These are phyloP conservation scores for Discostella stelligeroides DNA, from an alignment of 108 stramenopile species.

Conservation along the genomic window DNA sequence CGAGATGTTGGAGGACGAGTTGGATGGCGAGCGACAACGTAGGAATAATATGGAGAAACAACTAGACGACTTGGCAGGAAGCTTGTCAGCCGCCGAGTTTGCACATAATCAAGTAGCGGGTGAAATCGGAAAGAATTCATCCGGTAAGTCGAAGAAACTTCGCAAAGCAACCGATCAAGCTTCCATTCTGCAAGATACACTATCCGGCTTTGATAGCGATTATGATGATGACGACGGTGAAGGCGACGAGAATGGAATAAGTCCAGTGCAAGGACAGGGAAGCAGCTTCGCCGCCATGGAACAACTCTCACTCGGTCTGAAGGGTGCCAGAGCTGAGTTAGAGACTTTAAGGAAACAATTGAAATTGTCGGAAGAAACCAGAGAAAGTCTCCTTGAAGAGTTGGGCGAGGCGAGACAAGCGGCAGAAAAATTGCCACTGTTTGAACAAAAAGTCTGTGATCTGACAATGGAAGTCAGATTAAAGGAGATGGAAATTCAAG, in stretches of 20 bases:
- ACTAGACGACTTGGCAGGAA: constrained; percentile 65
- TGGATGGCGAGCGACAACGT: constrained; percentile 63
- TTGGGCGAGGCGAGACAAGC: constrained; percentile 61
- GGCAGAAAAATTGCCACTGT: constrained; percentile 69
- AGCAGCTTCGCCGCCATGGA: constrained; percentile 83
- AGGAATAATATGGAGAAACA: constrained; percentile 64
- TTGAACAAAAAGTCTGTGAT: constrained; percentile 69
- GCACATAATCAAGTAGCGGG: constrained; percentile 9
- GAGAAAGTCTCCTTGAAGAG: constrained; percentile 63
- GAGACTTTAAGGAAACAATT: constrained; percentile 60
- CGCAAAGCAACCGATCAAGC: constrained; percentile 63
- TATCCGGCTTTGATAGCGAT: constrained; percentile 57
- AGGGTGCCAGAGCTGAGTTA: constrained; percentile 65
- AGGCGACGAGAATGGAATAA: constrained; percentile 36
- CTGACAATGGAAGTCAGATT: constrained; percentile 66
- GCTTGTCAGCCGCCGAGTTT: constrained; percentile 36
- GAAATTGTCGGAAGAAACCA: constrained; percentile 60
- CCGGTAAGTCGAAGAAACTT: constrained; percentile 63
- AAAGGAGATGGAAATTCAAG: constrained; percentile 71
- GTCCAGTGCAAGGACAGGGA: constrained; percentile 32
- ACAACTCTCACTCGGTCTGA: constrained; percentile 70
- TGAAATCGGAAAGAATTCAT: constrained; percentile 6
- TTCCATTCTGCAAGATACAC: constrained; percentile 71
- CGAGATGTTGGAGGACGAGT: constrained; percentile 58
- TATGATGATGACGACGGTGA: constrained; percentile 67